phyloP scores from a whole-genome alignment of 2,329 filamentous ascomycete genomes.

The Talaromyces sp. region DNA sequence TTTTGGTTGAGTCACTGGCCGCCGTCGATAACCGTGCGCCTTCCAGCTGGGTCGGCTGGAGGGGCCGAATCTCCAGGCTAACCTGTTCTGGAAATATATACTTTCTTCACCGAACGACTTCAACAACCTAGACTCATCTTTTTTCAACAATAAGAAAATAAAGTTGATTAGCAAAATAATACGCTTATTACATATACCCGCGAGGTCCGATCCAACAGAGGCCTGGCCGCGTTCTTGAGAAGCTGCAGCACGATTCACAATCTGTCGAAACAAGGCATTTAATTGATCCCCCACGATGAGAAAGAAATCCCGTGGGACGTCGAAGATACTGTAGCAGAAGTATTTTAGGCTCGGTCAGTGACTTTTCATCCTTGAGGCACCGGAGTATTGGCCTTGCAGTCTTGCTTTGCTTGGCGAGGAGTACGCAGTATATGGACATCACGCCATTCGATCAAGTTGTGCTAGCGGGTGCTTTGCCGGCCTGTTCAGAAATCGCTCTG shows the following conservation, averaged over 20 bases:
- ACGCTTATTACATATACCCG: slow-evolving; percentile 7
- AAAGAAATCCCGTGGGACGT: background rate
- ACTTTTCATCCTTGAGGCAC: slow-evolving; percentile 1
- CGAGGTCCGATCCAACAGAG: slow-evolving; percentile 10
- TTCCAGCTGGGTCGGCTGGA: no score
- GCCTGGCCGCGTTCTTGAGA: slow-evolving; percentile 14
- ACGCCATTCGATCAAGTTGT: background rate
- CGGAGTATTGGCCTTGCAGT: background rate
- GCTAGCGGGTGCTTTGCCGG: slow-evolving; percentile 4
- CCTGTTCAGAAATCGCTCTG: slow-evolving; percentile 1
- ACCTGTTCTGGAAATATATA: background rate
- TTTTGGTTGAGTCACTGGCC: background rate
- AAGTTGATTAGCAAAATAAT: background rate
- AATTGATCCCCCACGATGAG: background rate
- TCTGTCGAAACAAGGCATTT: slow-evolving; percentile 8
- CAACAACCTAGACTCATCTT: no score
- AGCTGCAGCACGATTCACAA: slow-evolving; percentile 11
- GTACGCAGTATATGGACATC: background rate
- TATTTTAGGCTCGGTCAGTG: slow-evolving; percentile 1
- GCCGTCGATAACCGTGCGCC: background rate
- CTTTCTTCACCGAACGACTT: background rate
- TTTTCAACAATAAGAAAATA: background rate
- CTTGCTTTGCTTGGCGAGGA: slow-evolving; percentile 2
- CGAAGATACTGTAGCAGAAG: background rate
- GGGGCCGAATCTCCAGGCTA: background rate